phyloP scores from a whole-genome alignment of 208 protist genomes.

The Trichomonas vaginalis region DNA sequence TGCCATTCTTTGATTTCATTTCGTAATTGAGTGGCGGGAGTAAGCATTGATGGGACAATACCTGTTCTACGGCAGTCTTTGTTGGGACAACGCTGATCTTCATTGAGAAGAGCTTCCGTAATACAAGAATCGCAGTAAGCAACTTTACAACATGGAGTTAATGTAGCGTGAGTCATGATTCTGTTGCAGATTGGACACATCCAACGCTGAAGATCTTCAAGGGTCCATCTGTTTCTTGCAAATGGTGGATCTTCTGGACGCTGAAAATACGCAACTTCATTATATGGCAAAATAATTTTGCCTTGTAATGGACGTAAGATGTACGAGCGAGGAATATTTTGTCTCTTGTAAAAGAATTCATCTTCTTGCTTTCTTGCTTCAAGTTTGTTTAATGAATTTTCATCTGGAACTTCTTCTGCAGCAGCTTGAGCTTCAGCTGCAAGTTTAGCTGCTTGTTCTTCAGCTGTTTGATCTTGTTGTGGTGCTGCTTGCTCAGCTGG shows the following conservation, averaged over 20 bases:
- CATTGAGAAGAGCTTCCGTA: background rate
- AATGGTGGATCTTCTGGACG: background rate
- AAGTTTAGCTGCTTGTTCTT: background rate
- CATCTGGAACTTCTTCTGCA: background rate
- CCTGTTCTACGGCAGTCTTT: background rate
- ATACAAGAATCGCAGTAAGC: background rate
- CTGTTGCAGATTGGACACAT: background rate
- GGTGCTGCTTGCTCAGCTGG: background rate
- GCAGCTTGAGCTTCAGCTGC: background rate
- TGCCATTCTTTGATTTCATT: conserved; percentile 18
- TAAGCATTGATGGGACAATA: background rate
- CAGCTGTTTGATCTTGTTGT: background rate
- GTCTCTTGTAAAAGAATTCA: background rate
- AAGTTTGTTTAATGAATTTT: too few relatives aligned
- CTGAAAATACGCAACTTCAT: background rate
- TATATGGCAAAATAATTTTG: background rate
- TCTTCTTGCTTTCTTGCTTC: background rate
- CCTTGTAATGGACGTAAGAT: background rate
- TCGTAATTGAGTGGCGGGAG: background rate
- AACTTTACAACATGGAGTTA: background rate
- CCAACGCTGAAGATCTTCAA: background rate
- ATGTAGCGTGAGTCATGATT: background rate
- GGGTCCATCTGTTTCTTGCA: background rate
- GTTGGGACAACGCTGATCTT: background rate
- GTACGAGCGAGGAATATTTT: background rate